phyloP scores from a whole-genome alignment of 2,329 filamentous ascomycete species.

The Calonectria multiphialidica region DNA sequence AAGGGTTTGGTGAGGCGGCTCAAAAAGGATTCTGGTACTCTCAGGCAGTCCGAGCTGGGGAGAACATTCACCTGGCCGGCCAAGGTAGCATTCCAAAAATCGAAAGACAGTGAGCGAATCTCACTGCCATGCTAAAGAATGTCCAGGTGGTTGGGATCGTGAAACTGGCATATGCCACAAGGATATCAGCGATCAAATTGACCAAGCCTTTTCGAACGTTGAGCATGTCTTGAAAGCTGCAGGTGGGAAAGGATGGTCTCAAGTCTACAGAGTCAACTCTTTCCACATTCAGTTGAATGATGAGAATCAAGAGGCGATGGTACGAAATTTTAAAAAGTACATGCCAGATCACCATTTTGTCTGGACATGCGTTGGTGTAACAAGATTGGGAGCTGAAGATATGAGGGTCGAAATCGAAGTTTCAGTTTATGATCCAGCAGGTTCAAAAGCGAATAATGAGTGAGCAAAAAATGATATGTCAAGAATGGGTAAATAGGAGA shows the following conservation, averaged over 20 bases:
- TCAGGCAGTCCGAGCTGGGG: not conserved
- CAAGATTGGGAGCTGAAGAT: not conserved
- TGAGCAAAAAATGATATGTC: too few species aligned
- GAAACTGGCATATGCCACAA: not conserved
- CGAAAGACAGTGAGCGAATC: not conserved
- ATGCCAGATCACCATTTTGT: not conserved
- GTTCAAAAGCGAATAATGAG: not conserved
- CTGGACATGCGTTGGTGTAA: not conserved
- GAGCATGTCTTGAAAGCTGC: not conserved
- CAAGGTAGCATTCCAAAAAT: not conserved
- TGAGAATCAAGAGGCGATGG: not conserved
- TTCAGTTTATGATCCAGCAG: not conserved
- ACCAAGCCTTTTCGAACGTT: not conserved
- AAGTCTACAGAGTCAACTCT: slow-evolving; percentile 4
- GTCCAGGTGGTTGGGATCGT: not conserved
- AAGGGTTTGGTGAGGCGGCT: not conserved
- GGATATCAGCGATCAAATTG: slow-evolving; percentile 1
- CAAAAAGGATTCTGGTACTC: not conserved
- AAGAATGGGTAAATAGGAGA: too few species aligned
- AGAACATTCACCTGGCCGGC: not conserved
- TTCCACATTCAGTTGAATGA: not conserved
- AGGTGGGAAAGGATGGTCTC: not conserved
- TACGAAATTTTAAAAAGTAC: not conserved
- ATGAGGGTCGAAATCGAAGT: slow-evolving; percentile 1
- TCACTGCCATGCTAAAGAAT: not conserved